Base-by-base conservation (phyloP, 495 filamentous ascomycete genomes). In the Schizothecium vesticola region DNA sequence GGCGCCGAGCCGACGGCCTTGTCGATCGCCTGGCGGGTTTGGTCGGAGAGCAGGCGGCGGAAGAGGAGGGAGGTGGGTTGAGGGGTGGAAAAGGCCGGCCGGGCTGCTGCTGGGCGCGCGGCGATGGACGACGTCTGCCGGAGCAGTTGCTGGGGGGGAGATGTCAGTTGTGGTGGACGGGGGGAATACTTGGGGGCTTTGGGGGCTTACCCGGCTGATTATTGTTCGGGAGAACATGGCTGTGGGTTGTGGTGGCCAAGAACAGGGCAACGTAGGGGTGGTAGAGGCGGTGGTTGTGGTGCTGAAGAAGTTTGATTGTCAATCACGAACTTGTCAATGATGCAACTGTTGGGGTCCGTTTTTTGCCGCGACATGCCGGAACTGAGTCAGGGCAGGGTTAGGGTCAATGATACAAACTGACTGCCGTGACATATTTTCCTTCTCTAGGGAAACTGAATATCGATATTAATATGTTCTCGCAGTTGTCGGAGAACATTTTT, bases 1-100 rank as follows among this genome's bases (percentile, higher is more conserved):
- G 94, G 94, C 11, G 92, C 89, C 2, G 92, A 91, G 25, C 76
- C 80, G 22, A 98, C 87, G 10, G 93, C 94, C 76, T 93, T 91
- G 74, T 97, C 91, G 70, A 99, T 97, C 4, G 93, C 92, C 28
- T 86, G 77, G 67, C 81, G 85, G 23, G 90, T 93, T 70, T 92
- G 87, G 29, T 87, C 83, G 13, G 95, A 97, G 51, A 99, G 85
- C 21, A 89, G 81, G 22, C 93, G 90, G 55, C 74, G 78, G 63
- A 77, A 65, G 72, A 79, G 74, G 71, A 80, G 70, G 65, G 76
- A 76, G 31, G 73, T 33, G 33, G 64, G 31, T 25, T 51, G 31
- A 6, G 58, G 56, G 22, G 63, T 33, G 36, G 68, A n/a, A 21
- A 36, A 61, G 57, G 61, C 33, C 16, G 71, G 33, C 22, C 61